These are phyloP conservation scores for Colletotrichum trifolii DNA, from an alignment of 2,329 filamentous ascomycete species.

Conservation along the genomic window DNA sequence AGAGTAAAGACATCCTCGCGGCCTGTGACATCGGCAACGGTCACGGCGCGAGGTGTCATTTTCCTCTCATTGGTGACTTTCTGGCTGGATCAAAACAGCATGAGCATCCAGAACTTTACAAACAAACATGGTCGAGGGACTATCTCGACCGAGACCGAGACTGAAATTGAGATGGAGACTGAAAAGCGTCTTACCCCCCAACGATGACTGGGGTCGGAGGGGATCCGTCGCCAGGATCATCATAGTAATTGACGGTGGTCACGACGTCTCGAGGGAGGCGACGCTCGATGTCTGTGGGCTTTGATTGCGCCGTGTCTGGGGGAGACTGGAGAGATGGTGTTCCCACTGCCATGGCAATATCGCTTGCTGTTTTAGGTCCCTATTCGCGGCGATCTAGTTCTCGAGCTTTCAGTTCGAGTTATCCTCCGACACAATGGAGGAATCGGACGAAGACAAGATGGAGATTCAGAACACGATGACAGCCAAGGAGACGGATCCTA, in stretches of 20 bases:
- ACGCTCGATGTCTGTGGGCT: slow-evolving; percentile 4
- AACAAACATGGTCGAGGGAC: too few species aligned
- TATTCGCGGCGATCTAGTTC: not conserved
- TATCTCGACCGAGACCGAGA: not conserved
- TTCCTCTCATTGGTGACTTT: slow-evolving; percentile 77
- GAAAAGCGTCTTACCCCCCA: slow-evolving; percentile 35
- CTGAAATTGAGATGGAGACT: not conserved
- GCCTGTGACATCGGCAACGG: slow-evolving; percentile 65
- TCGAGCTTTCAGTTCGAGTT: slow-evolving; percentile 1
- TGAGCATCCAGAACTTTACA: slow-evolving; percentile 7
- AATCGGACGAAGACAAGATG: slow-evolving; percentile 5
- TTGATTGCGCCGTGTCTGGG: slow-evolving; percentile 1
- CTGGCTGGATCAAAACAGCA: slow-evolving; percentile 23
- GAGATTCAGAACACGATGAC: not conserved
- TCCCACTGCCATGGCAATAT: slow-evolving; percentile 9
- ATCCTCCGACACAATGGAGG: not conserved
- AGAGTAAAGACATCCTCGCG: slow-evolving; percentile 74
- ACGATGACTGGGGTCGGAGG: slow-evolving; percentile 37
- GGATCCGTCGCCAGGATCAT: slow-evolving; percentile 38
- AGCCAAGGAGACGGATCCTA: too few species aligned
- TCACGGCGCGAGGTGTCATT: slow-evolving; percentile 67
- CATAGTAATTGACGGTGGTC: slow-evolving; percentile 38
- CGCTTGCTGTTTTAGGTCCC: too few species aligned
- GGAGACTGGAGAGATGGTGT: not conserved
- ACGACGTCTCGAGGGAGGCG: slow-evolving; percentile 24